Evolutionary conservation across 345 rosid species (phyloP), one percentile per base, ranked within the genome.

Genomic region (Microcos paniculata): DNA sequence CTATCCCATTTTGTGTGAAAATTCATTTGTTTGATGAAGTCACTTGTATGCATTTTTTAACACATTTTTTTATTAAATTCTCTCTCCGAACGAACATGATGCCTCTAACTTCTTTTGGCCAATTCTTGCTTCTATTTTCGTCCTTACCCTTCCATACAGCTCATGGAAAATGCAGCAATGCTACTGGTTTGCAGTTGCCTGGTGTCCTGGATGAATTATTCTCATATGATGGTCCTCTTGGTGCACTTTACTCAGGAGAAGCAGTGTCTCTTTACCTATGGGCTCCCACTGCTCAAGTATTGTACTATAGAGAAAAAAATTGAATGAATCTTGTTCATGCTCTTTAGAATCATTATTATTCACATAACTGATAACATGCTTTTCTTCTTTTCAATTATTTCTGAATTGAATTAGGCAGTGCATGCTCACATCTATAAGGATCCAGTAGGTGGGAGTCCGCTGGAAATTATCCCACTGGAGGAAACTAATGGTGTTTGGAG

Each of bases 201-300:
- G 96, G 98, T 23, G 82, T 93, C 71, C 78, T 95, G 75, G 98
- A 93, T 80, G 97, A 90, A 65, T 80, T 93, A 76, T 95, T 90
- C 82, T 83, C 93, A 64, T 93, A 90, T 78, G 86, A 88, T 71
- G 99, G 99, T 76, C 96, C 92, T n/a, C 88, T 95, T 28, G 98
- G 99, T 79, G 96, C 90, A 62, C 75, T 84, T 77, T 93, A 83
- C 82, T 85, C 86, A 52, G 73, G 74, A 65, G 85, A 88, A 80
- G 80, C 77, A 57, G 85, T 91, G 38, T 86, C 88, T 33, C 90
- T 95, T 68, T 77, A 88, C 85, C 94, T 89, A 12, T 93, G 97
- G 97, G 96, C 98, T 56, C 97, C 97, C 12, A 93, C 98, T 77
- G 93, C 99, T 77, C 98, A 90, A 82, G 98, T 91, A 85, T 57